Conservation (phyloP, 805 yeast species). For the Cyberlindnera mississippiensis region DNA sequence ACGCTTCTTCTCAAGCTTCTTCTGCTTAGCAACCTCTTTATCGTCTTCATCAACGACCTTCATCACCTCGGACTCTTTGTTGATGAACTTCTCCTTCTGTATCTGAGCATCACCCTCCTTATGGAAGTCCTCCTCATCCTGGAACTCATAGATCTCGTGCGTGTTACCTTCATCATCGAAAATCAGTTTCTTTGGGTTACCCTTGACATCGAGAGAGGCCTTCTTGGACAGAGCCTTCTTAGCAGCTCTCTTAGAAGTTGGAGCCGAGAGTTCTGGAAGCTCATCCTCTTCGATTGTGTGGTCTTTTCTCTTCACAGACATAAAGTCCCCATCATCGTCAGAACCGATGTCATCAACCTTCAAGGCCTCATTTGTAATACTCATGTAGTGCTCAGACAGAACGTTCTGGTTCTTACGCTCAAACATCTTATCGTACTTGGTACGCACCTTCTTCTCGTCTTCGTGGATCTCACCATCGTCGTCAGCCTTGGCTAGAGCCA, state of each 20-base stretch:
- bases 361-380: conserved; percentile 49
- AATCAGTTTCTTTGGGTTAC: conserved; percentile 70
- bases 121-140: conserved; percentile 82
- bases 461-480: conserved; percentile 59
- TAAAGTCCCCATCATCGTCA: conserved; percentile 59
- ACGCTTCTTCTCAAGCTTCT: conserved; percentile 84
- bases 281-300: conserved; percentile 66
- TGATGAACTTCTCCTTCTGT: conserved; percentile 67
- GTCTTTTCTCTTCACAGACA: conserved; percentile 73
- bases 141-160: conserved; percentile 87
- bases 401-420: conserved; percentile 92
- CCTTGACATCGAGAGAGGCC: conserved; percentile 53
- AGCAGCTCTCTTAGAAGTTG: conserved; percentile 77
- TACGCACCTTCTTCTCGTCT: conserved; percentile 51
- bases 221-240: conserved; percentile 89
- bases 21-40: conserved; percentile 70
- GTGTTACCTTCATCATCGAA: conserved; percentile 95
- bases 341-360: conserved; percentile 20
- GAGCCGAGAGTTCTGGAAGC: conserved; percentile 54
- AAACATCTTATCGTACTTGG: conserved; percentile 94
- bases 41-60: conserved; percentile 68
- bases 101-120: conserved; percentile 61
- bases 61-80: conserved; percentile 67
- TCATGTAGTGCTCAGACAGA: conserved; percentile 81
- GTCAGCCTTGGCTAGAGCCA: conserved; percentile 49